Conservation (phyloP, 192 early-diverging fungal species). For the Backusella mclennaniae region DNA sequence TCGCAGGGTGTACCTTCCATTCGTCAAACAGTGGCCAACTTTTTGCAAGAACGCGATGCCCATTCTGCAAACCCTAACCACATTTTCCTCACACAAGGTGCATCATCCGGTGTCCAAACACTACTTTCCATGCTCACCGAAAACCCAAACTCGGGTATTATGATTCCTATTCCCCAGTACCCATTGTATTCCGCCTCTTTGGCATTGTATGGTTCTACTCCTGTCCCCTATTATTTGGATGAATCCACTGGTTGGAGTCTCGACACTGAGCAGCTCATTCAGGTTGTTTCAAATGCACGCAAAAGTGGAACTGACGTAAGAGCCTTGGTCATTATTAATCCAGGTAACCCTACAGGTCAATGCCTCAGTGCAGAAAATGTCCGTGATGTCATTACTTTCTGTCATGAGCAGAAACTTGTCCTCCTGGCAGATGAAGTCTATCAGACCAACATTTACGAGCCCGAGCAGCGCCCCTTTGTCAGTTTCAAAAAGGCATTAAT, state of each 20-base stretch:
- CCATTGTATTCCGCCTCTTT: slow-evolving; percentile 95
- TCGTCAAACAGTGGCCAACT: slow-evolving; percentile 83
- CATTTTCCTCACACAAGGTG: slow-evolving; percentile 95
- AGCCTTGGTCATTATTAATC: slow-evolving; percentile 95
- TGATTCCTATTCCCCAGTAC: slow-evolving; percentile 99
- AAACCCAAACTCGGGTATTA: slow-evolving; percentile 80
- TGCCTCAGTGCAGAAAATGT: slow-evolving; percentile 82
- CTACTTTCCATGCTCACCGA: slow-evolving; percentile 85
- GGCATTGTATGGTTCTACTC: slow-evolving; percentile 74
- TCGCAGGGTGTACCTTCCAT: slow-evolving; percentile 89
- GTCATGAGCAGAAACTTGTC: slow-evolving; percentile 75
- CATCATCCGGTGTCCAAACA: slow-evolving; percentile 87
- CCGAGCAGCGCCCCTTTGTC: slow-evolving; percentile 79
- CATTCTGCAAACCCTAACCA: slow-evolving; percentile 75
- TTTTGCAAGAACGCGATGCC: slow-evolving; percentile 88
- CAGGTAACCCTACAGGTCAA: slow-evolving; percentile 98
- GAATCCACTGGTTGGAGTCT: slow-evolving; percentile 86
- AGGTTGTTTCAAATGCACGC: slow-evolving; percentile 61
- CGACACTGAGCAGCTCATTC: slow-evolving; percentile 60
- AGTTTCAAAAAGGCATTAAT: slow-evolving; percentile 96
- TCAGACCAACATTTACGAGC: slow-evolving; percentile 92
- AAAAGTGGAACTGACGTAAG: slow-evolving; percentile 80
- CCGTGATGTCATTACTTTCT: slow-evolving; percentile 85
- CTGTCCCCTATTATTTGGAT: slow-evolving; percentile 91
- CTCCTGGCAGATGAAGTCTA: slow-evolving; percentile 98